phyloP scores from a whole-genome alignment of 208 protist genomes.

The Leishmania braziliensis region DNA sequence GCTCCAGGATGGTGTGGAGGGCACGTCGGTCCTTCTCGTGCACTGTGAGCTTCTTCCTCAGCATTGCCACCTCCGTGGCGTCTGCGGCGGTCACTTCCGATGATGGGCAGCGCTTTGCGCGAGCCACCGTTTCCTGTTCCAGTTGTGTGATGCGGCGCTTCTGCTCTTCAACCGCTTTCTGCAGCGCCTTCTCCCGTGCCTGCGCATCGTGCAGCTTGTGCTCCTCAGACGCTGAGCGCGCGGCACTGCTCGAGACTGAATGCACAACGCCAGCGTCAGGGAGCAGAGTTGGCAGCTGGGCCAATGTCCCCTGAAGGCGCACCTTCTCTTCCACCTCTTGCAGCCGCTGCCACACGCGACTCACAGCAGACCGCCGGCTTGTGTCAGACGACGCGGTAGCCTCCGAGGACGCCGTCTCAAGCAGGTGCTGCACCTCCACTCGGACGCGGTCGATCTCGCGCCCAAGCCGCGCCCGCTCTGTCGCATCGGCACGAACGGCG shows the following conservation, averaged over 20 bases:
- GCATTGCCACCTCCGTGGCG: constrained; percentile 6
- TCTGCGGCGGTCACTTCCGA: background rate
- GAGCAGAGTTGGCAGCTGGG: constrained; percentile 18
- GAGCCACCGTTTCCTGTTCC: constrained; percentile 10
- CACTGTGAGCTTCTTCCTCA: constrained; percentile 24
- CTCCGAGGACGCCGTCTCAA: constrained; percentile 30
- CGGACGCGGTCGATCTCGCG: constrained; percentile 59
- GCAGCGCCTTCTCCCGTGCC: constrained; percentile 18
- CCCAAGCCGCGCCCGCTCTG: constrained; percentile 17
- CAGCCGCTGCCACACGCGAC: constrained; percentile 53
- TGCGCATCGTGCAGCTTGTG: constrained; percentile 3
- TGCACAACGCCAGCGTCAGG: background rate
- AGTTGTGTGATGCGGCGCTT: constrained; percentile 8
- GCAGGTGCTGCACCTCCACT: constrained; percentile 51
- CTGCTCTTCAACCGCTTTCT: constrained; percentile 8
- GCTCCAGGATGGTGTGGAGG: constrained; percentile 88
- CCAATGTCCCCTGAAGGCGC: constrained; percentile 20
- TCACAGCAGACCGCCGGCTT: constrained; percentile 35
- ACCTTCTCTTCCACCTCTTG: constrained; percentile 54
- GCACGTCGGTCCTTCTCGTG: constrained; percentile 83
- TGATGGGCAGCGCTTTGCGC: background rate
- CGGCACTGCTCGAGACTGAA: background rate
- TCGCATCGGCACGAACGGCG: constrained; percentile 17
- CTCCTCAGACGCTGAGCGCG: background rate
- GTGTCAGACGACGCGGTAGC: constrained; percentile 9